These are phyloP conservation scores for Suillus plorans DNA, from an alignment of 768 basidiomycete species.

Conservation along the genomic window DNA sequence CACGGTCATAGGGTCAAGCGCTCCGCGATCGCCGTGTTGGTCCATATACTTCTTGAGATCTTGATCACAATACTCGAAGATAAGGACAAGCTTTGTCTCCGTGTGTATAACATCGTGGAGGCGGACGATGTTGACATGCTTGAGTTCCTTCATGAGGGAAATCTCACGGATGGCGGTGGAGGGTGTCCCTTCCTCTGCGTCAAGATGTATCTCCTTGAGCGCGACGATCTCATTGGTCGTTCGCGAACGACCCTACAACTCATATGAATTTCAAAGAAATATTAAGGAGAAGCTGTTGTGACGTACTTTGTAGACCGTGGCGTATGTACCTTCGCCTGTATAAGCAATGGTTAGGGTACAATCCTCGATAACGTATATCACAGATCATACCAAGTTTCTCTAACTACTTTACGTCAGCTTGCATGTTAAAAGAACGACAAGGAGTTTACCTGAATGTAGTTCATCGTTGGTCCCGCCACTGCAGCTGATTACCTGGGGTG, in stretches of 20 bases:
- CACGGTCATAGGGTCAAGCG: slow-evolving; percentile 83
- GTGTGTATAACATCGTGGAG: slow-evolving; percentile 99
- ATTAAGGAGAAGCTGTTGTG: background rate
- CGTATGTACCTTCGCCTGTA: slow-evolving; percentile 88
- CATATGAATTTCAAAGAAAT: slow-evolving; percentile 6
- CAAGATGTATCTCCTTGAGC: slow-evolving; percentile 97
- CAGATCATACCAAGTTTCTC: slow-evolving; percentile 76
- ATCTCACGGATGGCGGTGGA: slow-evolving; percentile 99
- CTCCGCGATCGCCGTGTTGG: slow-evolving; percentile 92
- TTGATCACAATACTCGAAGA: slow-evolving; percentile 98
- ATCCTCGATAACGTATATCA: background rate
- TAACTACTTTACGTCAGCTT: slow-evolving; percentile 45
- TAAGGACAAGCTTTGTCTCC: slow-evolving; percentile 95
- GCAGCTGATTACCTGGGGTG: background rate
- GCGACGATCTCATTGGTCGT: slow-evolving; percentile 99
- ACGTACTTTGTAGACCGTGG: slow-evolving; percentile 92
- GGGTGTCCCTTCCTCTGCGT: slow-evolving; percentile 98
- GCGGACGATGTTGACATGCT: slow-evolving; percentile 97
- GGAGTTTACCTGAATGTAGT: slow-evolving; percentile 55
- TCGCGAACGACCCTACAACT: slow-evolving; percentile 79
- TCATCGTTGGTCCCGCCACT: slow-evolving; percentile 35
- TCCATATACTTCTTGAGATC: slow-evolving; percentile 99
- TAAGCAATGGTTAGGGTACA: slow-evolving; percentile 3
- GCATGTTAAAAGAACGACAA: background rate
- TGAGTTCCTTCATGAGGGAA: slow-evolving; percentile 98